A percentile compares a stretch with the other conserved stretches of the same genome.
Evolutionary conservation across 2,329 filamentous ascomycete species (phyloP).

Genomic region (Diaporthe sp.): DNA sequence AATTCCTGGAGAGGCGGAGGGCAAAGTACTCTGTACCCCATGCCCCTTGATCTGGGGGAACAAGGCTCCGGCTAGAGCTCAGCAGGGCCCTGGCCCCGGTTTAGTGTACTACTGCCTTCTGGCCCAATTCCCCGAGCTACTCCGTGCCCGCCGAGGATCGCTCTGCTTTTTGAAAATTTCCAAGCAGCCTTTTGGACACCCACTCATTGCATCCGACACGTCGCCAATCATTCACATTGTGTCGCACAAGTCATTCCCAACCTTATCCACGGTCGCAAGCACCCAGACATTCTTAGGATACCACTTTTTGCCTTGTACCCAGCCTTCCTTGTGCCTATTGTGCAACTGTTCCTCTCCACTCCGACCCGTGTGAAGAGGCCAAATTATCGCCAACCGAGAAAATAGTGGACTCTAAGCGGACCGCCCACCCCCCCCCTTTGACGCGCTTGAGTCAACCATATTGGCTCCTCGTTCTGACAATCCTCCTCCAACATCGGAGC

Average conservation of each 20-base stretch:
- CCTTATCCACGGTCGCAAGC: not conserved
- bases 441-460: constrained; percentile 17
- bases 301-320: not conserved
- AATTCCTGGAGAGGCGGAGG: constrained; percentile 2
- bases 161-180: constrained; percentile 25
- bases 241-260: constrained; percentile 23
- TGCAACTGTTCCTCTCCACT: not conserved
- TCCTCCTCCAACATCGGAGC: not conserved
- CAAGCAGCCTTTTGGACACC: constrained; percentile 18
- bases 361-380: constrained; percentile 21
- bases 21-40: not conserved
- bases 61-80: not conserved
- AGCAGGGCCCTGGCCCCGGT: not conserved
- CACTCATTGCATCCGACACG: constrained; percentile 1
- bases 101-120: not conserved
- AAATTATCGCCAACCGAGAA: constrained; percentile 12
- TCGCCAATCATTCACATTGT: not conserved
- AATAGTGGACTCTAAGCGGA: constrained; percentile 17
- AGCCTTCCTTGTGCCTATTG: not conserved
- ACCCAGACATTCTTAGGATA: not conserved
- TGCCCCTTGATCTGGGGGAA: not conserved
- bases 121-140: constrained; percentile 19
- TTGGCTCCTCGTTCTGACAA: not conserved
- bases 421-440: not conserved
- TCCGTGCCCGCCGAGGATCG: constrained; percentile 17